A percentile compares a stretch with the other conserved stretches of the same genome.
phyloP scores from a whole-genome alignment of 2,329 filamentous ascomycete species.

The Diaporthe ilicicola region DNA sequence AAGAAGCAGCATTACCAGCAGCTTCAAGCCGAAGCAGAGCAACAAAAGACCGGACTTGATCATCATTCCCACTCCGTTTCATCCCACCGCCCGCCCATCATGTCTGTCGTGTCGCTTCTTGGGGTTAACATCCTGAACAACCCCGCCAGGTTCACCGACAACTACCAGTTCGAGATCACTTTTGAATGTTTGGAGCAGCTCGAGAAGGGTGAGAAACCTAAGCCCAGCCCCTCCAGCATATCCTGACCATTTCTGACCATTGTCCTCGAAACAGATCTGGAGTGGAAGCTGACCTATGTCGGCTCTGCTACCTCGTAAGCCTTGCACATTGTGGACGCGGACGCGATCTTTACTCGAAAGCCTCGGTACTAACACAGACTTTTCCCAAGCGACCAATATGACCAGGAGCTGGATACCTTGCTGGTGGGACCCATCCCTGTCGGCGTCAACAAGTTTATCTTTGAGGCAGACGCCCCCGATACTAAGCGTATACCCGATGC shows the following conservation, averaged over 20 bases:
- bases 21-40: not conserved
- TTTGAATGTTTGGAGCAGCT: conserved; percentile 97
- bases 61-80: not conserved
- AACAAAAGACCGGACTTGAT: not conserved
- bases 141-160: conserved; percentile 89
- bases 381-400: conserved; percentile 81
- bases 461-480: conserved; percentile 93
- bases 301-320: conserved; percentile 96
- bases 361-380: conserved; percentile 3
- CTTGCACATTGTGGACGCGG: conserved; percentile 30
- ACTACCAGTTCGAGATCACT: conserved; percentile 98
- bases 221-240: not conserved
- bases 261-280: conserved; percentile 74
- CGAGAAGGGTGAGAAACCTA: conserved; percentile 75
- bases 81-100: conserved; percentile 46
- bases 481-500: conserved; percentile 90
- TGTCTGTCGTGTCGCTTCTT: conserved; percentile 96
- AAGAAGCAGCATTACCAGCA: not conserved
- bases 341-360: conserved; percentile 10
- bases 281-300: conserved; percentile 99
- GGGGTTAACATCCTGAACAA: conserved; percentile 98
- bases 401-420: conserved; percentile 97
- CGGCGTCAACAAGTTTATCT: conserved; percentile 98
- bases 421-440: conserved; percentile 97
- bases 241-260: not conserved